Base-by-base conservation (phyloP, 768 basidiomycete species). In the Phylloporus scabripes region DNA sequence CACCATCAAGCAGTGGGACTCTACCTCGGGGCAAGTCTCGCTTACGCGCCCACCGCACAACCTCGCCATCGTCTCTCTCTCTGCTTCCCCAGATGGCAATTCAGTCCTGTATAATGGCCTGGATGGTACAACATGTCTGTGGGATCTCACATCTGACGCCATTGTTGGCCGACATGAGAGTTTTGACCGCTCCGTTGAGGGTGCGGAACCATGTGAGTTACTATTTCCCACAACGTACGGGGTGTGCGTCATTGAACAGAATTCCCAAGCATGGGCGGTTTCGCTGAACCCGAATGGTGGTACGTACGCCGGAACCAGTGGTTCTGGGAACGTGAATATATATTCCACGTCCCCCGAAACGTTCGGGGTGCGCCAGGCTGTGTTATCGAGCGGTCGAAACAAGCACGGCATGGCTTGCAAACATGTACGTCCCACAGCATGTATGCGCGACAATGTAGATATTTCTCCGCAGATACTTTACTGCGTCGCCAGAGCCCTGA, bases 41-140 rank as follows among this genome's bases (percentile, higher is more conserved):
- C 72, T 72, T 10, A 71, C 82, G 29, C 80, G 82, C 15, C 68
- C 80, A 32, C 74, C 85, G n/a, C 89, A 95, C 68, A 82, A 89
- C 7, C 82, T 95, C 17, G 92, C 88, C 2, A 80, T 92, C 55
- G 80, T 90, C 15, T 91, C 91, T 5, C 68, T 95, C 29, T 90
- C 88, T 15, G 80, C 80, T 7, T 77, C 83, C 17, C 74, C 78
- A 0, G 74, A 81, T 42, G 93, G 89, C 7, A 73, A 70, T 41
- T 70, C 68, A 26, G 90, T 81, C 0, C 65, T 96, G 39, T 86
- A 83, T 57, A 92, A 92, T 59, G 85, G 85, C 47, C 72, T 94
- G 17, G 92, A 95, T 59, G 93, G 93, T 1, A 77, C 85, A 24
- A 91, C 90, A 0, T 76, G 71, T 41, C 68, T 94, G 21, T 85